Evolutionary conservation across 1,284 basidiomycete species (phyloP).

Genomic region (Stereum hirsutum): DNA sequence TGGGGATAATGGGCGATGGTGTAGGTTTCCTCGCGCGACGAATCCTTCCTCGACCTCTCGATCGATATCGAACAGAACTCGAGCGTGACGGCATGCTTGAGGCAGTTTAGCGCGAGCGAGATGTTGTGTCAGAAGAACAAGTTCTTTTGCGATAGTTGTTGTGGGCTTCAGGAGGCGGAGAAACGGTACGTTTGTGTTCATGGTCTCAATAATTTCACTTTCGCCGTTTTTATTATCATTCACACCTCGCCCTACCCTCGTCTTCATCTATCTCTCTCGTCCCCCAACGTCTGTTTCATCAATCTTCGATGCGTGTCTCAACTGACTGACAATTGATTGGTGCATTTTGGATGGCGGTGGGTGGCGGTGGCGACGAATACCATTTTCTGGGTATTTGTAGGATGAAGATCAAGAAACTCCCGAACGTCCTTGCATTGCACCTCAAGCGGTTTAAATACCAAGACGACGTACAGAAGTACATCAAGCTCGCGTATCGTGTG

Average conservation of each 20-base stretch:
- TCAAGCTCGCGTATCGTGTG: conserved; percentile 94
- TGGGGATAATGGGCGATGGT: conserved; percentile 1
- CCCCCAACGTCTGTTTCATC: too few relatives aligned
- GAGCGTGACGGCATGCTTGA: conserved; percentile 89
- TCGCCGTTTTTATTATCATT: background rate
- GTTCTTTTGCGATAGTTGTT: conserved; percentile 97
- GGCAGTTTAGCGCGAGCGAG: conserved; percentile 95
- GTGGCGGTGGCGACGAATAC: too few relatives aligned
- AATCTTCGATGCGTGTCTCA: too few relatives aligned
- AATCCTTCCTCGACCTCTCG: conserved; percentile 93
- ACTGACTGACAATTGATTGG: too few relatives aligned
- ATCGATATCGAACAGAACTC: conserved; percentile 98
- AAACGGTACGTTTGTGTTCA: conserved; percentile 66
- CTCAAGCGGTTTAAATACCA: conserved; percentile 98
- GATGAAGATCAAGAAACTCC: conserved; percentile 97
- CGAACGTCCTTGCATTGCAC: conserved; percentile 91
- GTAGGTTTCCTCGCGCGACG: conserved; percentile 91
- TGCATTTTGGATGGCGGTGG: too few relatives aligned
- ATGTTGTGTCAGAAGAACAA: conserved; percentile 98
- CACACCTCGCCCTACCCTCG: background rate
- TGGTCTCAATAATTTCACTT: too few relatives aligned
- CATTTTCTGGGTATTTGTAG: too few relatives aligned
- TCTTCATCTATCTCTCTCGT: conserved; percentile 9
- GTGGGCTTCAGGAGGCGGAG: conserved; percentile 95
- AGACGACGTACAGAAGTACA: conserved; percentile 80